Conservation (phyloP, 2,329 filamentous ascomycete genomes). For the Aspergillus proliferans region DNA sequence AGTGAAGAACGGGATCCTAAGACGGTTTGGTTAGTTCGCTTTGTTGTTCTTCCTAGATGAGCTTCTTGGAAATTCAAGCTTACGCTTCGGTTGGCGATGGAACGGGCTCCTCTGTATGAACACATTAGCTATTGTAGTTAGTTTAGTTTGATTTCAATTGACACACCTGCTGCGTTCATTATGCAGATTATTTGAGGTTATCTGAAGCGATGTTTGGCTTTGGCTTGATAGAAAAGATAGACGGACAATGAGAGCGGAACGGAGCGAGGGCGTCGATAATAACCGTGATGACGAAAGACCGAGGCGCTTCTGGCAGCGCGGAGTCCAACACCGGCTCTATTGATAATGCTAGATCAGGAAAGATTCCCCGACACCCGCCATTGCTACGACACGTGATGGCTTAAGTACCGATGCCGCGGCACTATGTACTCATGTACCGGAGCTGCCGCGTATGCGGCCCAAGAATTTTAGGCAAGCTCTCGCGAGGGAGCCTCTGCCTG, state of each 20-base stretch:
- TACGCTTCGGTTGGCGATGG: slow-evolving; percentile 32
- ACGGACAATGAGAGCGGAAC: background rate
- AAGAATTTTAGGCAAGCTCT: too few species aligned
- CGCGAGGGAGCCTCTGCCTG: too few species aligned
- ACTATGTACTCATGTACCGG: too few species aligned
- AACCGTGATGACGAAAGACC: background rate
- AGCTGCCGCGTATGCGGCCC: too few species aligned
- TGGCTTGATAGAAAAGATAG: background rate
- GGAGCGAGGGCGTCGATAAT: background rate
- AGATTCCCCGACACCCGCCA: background rate
- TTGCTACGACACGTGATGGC: background rate
- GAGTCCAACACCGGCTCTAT: background rate
- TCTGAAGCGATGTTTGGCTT: background rate
- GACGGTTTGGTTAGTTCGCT: slow-evolving; percentile 3
- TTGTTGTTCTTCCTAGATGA: background rate
- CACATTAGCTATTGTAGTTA: background rate
- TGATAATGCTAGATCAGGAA: background rate
- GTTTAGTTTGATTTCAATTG: background rate
- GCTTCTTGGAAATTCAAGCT: slow-evolving; percentile 10
- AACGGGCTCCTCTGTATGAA: slow-evolving; percentile 16
- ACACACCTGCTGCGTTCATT: slow-evolving; percentile 15
- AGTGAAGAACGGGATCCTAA: slow-evolving; percentile 50
- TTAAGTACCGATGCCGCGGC: background rate
- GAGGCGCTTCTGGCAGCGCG: background rate
- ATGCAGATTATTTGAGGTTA: background rate